Base-by-base conservation (phyloP, 495 filamentous ascomycete species). In the Daldinia decipiens region DNA sequence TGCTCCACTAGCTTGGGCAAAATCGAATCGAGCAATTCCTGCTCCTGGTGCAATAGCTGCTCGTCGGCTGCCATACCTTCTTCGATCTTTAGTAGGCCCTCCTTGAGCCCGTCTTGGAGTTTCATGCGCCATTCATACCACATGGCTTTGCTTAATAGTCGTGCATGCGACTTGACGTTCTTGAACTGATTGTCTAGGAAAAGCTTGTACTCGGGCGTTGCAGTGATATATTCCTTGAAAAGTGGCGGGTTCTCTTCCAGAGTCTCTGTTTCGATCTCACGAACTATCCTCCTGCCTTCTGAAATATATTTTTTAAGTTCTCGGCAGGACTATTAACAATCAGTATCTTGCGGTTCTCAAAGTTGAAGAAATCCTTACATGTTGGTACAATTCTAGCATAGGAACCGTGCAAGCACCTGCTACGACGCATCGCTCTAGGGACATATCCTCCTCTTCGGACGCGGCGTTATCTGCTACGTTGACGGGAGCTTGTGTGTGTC, bases 91-190 rank as follows among this genome's bases (percentile, higher is more conserved):
- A 91, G 75, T 1, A 99, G 86, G 1, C 91, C 93, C 66, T 92
- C 88, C 74, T 90, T 92, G 19, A 98, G 83, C 5, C 92, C 93
- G 24, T 92, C 89, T 12, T 97, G 88, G 27, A 98, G 87, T 71
- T 93, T 93, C 88, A 92, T 93, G 34, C 96, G 92, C 96, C 96
- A 99, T 75, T 94, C 90, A 76, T 99, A 98, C 96, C 96, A 99
- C 79, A 93, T 94, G 39, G 88, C 93, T 76, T 97, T 97, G 81
- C 94, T 97, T 12, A 92, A 85, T 5, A 96, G 83, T 43, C 96
- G 83, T 3, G 96, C 92, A 76, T 98, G 90, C 0, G 93, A 96
- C 82, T 97, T 98, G 74, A 96, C 90, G 67, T 97, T 97, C 77
- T 95, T 94, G 80, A 99, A 95, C 76, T 98, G 95, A 65, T 92